Percentiles rank a stretch among this genome's conserved stretches.
Conservation (phyloP, 192 early-diverging fungal genomes). For the Umbelopsis sp. region DNA sequence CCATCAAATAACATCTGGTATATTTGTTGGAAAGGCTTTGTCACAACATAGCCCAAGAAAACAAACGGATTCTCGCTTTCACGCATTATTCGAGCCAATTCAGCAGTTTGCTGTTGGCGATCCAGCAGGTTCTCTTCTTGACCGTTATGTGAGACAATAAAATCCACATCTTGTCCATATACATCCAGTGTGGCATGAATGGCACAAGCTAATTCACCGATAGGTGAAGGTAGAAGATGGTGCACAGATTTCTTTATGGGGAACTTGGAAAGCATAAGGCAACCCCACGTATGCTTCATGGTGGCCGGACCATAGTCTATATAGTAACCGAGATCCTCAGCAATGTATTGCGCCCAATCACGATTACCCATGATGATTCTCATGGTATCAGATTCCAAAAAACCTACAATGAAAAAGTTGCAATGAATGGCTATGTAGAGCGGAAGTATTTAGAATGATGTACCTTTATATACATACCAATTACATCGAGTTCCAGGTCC, state of each 20-base stretch:
- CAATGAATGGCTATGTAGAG: not conserved
- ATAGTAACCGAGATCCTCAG: slow-evolving; percentile 76
- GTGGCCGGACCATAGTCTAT: slow-evolving; percentile 84
- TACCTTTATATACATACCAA: slow-evolving; percentile 43
- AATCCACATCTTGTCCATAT: slow-evolving; percentile 76
- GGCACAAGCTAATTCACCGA: slow-evolving; percentile 81
- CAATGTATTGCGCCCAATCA: slow-evolving; percentile 77
- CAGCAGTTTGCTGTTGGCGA: slow-evolving; percentile 73
- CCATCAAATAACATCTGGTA: slow-evolving; percentile 67
- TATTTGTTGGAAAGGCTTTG: slow-evolving; percentile 60
- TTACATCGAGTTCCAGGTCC: slow-evolving; percentile 78
- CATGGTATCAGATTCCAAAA: slow-evolving; percentile 77
- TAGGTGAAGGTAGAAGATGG: slow-evolving; percentile 78
- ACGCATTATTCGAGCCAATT: slow-evolving; percentile 77
- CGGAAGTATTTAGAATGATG: not conserved
- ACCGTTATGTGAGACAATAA: slow-evolving; percentile 83
- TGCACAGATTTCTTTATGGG: slow-evolving; percentile 75
- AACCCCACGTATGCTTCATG: slow-evolving; percentile 87
- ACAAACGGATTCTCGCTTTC: slow-evolving; percentile 74
- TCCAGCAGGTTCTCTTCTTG: slow-evolving; percentile 79
- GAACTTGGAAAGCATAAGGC: slow-evolving; percentile 83
- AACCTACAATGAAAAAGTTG: slow-evolving; percentile 35
- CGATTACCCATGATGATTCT: slow-evolving; percentile 87
- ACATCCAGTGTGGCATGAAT: slow-evolving; percentile 85
- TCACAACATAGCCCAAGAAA: slow-evolving; percentile 83